Conservation (phyloP, 768 basidiomycete genomes). For the Pholiota microspora region DNA sequence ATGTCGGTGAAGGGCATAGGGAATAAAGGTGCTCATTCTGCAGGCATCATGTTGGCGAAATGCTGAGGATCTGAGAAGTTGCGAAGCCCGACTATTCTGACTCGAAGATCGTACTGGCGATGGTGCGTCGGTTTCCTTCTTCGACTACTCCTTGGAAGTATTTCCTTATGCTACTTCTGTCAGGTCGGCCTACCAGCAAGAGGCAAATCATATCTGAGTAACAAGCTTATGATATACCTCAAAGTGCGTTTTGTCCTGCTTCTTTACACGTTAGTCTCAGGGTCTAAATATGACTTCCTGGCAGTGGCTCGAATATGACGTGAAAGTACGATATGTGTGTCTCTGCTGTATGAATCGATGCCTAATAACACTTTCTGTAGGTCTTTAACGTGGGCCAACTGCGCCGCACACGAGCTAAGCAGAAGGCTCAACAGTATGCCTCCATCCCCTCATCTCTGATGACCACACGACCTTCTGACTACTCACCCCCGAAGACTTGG, state of each 20-base stretch:
- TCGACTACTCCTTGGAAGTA: neutral
- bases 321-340: conserved; percentile 55
- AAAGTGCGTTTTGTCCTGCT: conserved; percentile 51
- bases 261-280: conserved; percentile 12
- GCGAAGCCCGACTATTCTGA: conserved; percentile 98
- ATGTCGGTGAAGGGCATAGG: conserved; percentile 87
- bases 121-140: conserved; percentile 49
- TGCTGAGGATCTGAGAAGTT: conserved; percentile 41
- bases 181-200: conserved; percentile 97
- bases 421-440: conserved; percentile 70
- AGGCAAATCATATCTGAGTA: conserved; percentile 97
- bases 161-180: neutral
- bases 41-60: conserved; percentile 4
- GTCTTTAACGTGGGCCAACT: conserved; percentile 99
- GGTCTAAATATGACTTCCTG: conserved; percentile 4
- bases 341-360: neutral
- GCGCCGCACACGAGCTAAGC: conserved; percentile 79
- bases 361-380: conserved; percentile 32
- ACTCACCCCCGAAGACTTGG: conserved; percentile 53
- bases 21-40: conserved; percentile 62
- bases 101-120: conserved; percentile 96
- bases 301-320: conserved; percentile 98
- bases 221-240: conserved; percentile 95
- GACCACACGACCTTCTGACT: neutral
- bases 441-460: neutral